phyloP scores from a whole-genome alignment of 805 yeast species.

The Saccharomyces kudriavzevii region DNA sequence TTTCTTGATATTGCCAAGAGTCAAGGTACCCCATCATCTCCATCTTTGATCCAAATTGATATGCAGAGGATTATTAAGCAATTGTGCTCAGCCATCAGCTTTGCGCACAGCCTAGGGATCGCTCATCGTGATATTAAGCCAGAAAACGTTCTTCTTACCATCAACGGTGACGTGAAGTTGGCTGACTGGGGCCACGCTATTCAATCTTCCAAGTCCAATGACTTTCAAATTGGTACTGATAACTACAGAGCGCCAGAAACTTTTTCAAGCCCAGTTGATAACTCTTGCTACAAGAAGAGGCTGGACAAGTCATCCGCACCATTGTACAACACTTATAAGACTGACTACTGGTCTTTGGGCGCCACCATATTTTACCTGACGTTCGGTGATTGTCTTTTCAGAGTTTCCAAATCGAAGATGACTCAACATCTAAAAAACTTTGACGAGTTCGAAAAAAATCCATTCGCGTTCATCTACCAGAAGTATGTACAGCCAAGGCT shows the following conservation, averaged over 20 bases:
- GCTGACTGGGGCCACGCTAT: constrained; percentile 74
- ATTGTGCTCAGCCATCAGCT: constrained; percentile 43
- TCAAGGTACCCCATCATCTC: constrained; percentile 9
- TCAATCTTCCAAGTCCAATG: constrained; percentile 22
- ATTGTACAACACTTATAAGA: constrained; percentile 61
- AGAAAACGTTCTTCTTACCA: constrained; percentile 53
- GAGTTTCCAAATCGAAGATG: constrained; percentile 14
- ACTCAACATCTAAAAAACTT: constrained; percentile 8
- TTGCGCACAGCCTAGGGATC: constrained; percentile 49
- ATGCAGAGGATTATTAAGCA: constrained; percentile 40
- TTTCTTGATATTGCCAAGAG: constrained; percentile 23
- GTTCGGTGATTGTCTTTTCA: constrained; percentile 81
- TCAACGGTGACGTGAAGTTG: constrained; percentile 44
- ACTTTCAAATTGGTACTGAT: constrained; percentile 60
- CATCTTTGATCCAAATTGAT: constrained; percentile 14
- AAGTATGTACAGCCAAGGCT: constrained; percentile 17
- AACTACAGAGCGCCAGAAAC: constrained; percentile 92
- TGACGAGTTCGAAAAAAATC: constrained; percentile 13
- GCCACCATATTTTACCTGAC: constrained; percentile 68
- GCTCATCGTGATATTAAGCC: constrained; percentile 71
- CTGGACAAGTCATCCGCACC: background rate
- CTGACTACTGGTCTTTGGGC: constrained; percentile 86
- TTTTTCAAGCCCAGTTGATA: constrained; percentile 27
- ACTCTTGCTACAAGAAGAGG: background rate
- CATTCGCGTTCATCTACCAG: constrained; percentile 18